phyloP scores from a whole-genome alignment of 2,329 filamentous ascomycete genomes.

The Samsoniella hepiali region DNA sequence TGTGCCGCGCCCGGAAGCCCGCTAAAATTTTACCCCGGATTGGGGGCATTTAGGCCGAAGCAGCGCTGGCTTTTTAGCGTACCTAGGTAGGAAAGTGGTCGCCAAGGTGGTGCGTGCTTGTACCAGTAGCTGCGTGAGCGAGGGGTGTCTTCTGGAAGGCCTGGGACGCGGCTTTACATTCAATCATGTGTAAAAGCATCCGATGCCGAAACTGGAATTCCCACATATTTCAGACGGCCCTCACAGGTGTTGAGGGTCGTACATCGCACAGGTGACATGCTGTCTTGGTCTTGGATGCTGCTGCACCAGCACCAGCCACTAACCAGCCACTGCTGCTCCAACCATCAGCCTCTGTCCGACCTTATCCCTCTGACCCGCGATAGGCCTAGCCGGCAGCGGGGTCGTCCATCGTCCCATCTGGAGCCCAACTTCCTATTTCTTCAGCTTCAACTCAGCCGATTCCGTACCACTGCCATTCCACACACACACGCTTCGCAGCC shows the following conservation, averaged over 20 bases:
- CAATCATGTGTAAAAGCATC: no score
- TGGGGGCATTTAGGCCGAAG: background rate
- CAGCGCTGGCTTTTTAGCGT: background rate
- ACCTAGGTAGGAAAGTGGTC: background rate
- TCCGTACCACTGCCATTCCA: background rate
- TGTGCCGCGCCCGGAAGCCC: slow-evolving; percentile 8
- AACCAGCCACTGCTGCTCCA: background rate
- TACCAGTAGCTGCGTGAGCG: no score
- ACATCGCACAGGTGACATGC: no score
- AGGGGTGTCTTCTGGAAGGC: no score
- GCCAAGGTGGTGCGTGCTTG: no score
- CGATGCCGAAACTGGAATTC: no score
- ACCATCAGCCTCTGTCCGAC: background rate
- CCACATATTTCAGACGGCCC: no score
- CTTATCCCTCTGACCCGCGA: background rate
- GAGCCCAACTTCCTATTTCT: background rate
- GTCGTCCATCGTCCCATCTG: slow-evolving; percentile 5
- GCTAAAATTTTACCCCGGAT: slow-evolving; percentile 12
- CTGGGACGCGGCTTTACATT: no score
- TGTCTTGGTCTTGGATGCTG: no score
- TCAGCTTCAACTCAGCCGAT: background rate
- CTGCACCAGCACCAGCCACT: background rate
- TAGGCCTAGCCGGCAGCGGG: slow-evolving; percentile 6
- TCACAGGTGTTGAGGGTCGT: no score
- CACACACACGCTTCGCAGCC: background rate